Base-by-base conservation (phyloP, 768 basidiomycete species). In the Lyophyllum decastes region DNA sequence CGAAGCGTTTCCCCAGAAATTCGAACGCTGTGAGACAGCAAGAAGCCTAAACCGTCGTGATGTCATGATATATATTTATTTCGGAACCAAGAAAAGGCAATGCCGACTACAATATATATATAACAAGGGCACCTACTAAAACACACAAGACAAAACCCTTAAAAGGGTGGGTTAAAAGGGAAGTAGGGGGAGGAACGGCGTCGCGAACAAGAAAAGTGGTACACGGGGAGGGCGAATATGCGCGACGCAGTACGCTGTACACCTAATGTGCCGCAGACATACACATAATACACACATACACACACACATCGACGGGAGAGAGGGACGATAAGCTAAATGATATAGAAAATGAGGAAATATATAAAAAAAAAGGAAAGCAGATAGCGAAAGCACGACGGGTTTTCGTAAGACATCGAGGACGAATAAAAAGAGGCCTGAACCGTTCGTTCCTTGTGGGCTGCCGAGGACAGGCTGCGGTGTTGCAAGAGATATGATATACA, bases 301-400 rank as follows among this genome's bases (percentile, higher is more conserved):
- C 52, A 57, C 50, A 63, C 47, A 55, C 49, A 47, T 46, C 49
- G 30, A 30, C 26, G 26, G 16, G 55, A 22, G 40, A 26, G n/a
- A 38, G 11, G 49, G 48, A 38, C 30, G 34, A 57, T 57, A 63
- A 24, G 58, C 52, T 62, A 62, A 59, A 40, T 38, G 54, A 63
- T 57, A 59, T 44, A 49, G 19, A 55, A 52, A 26, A 30, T 35
- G 35, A 55, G n/a, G 44, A 21, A 48, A 58, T 58, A 56, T 52
- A n/a, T 5, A 30, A 30, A 5, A 30, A 59, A 57, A 58, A 61
- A 52, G 58, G 35, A 62, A 65, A 66, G 54, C 52, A 64, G 56
- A 64, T 54, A 59, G 59, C 60, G 61, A 60, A 61, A 69, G 59
- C 66, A 66, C 53, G 59, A 66, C 62, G 52, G 41, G 52, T 41